Conservation (phyloP, 805 yeast species). For the Kuraishia borneana region DNA sequence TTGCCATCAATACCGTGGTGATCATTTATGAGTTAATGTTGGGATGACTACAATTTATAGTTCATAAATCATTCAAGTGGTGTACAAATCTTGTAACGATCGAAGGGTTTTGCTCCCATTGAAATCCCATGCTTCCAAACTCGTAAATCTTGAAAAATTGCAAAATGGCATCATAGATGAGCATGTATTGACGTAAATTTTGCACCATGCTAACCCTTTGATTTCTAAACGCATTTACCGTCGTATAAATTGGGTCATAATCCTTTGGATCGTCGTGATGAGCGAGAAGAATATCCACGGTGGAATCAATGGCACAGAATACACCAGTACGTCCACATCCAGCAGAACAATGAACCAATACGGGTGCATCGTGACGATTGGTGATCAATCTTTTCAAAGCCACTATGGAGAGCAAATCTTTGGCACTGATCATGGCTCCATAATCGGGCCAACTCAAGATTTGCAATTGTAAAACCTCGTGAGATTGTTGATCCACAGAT, state of each 20-base stretch:
- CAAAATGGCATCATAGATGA: conserved; percentile 32
- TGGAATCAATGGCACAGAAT: conserved; percentile 59
- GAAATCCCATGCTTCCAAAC: not conserved
- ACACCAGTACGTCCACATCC: conserved; percentile 98
- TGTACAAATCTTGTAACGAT: conserved; percentile 2
- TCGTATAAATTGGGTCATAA: conserved; percentile 30
- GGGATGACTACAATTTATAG: no score
- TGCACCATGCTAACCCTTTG: conserved; percentile 52
- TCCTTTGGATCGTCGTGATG: conserved; percentile 5
- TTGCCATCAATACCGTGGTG: conserved; percentile 35
- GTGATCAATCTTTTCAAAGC: conserved; percentile 21
- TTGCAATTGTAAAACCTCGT: conserved; percentile 63
- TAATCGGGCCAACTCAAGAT: conserved; percentile 77
- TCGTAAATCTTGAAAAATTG: conserved; percentile 15
- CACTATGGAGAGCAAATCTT: conserved; percentile 45
- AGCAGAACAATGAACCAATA: conserved; percentile 86
- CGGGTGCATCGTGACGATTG: conserved; percentile 27
- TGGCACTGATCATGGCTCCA: conserved; percentile 46
- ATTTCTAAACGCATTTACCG: conserved; percentile 35
- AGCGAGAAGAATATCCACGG: conserved; percentile 27
- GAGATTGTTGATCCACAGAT: conserved; percentile 18
- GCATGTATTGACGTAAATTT: conserved; percentile 39
- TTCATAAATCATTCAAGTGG: conserved; percentile 1
- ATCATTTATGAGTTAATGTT: conserved; percentile 41
- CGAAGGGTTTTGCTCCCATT: not conserved